Evolutionary conservation across 2,329 filamentous ascomycete genomes (phyloP).

Genomic region (Leptographium radiaticola): DNA sequence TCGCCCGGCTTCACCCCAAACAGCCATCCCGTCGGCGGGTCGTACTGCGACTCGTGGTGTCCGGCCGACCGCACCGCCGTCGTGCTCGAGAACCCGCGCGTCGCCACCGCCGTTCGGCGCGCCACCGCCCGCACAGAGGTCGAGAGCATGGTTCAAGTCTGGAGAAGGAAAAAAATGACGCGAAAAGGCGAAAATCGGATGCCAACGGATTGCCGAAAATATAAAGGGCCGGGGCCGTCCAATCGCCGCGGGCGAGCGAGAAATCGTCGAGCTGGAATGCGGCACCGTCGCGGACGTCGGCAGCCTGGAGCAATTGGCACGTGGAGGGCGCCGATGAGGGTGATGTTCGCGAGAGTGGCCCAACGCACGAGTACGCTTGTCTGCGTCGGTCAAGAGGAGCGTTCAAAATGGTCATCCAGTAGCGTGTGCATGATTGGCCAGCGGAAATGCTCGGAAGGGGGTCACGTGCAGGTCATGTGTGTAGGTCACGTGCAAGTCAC

Average conservation of each 20-base stretch:
- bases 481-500: too few relatives aligned
- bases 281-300: neutral
- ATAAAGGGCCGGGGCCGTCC: neutral
- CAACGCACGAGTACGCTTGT: neutral
- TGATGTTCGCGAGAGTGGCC: neutral
- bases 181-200: neutral
- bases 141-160: neutral
- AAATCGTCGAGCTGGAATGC: neutral
- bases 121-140: neutral
- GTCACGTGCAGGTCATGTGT: neutral
- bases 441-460: conserved; percentile 9
- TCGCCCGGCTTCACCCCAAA: conserved; percentile 90
- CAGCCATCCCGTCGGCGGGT: conserved; percentile 82
- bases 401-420: neutral
- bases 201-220: neutral
- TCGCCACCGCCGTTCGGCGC: neutral
- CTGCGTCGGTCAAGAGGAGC: conserved; percentile 2
- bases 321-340: neutral
- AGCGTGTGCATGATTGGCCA: neutral
- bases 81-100: conserved; percentile 8
- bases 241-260: neutral
- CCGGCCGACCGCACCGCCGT: conserved; percentile 3
- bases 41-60: conserved; percentile 64
- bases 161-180: neutral
- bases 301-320: neutral